These are phyloP conservation scores for Macrolepiota dolichaula DNA, from an alignment of 768 basidiomycete species.

Conservation along the genomic window DNA sequence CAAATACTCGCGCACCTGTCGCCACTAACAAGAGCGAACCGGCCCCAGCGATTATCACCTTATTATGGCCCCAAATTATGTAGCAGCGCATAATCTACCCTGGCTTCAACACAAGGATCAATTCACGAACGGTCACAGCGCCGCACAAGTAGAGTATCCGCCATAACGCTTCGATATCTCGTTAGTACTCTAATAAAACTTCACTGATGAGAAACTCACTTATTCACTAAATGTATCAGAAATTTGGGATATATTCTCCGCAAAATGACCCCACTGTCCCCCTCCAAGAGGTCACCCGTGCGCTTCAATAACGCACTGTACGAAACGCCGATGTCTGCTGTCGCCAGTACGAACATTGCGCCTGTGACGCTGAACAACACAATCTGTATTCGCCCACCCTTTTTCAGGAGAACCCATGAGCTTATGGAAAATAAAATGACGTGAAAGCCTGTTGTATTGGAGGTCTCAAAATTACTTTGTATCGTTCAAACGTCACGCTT, in stretches of 20 bases:
- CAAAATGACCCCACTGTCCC: slow-evolving; percentile 12
- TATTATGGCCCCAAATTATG: slow-evolving; percentile 33
- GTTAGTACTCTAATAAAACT: not conserved
- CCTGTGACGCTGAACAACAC: slow-evolving; percentile 28
- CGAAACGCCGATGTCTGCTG: slow-evolving; percentile 30
- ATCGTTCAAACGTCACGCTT: not conserved
- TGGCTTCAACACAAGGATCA: not conserved
- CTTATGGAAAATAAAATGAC: slow-evolving; percentile 32
- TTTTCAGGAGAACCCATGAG: slow-evolving; percentile 25
- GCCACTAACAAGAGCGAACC: slow-evolving; percentile 26
- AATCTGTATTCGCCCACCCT: slow-evolving; percentile 22
- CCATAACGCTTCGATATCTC: slow-evolving; percentile 9
- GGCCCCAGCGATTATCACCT: slow-evolving; percentile 24
- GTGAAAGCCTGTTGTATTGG: slow-evolving; percentile 27
- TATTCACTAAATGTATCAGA: slow-evolving; percentile 34
- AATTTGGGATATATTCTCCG: slow-evolving; percentile 28
- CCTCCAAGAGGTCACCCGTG: slow-evolving; percentile 16
- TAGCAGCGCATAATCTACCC: slow-evolving; percentile 30
- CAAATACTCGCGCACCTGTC: slow-evolving; percentile 23
- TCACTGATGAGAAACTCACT: slow-evolving; percentile 21
- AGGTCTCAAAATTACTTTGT: not conserved
- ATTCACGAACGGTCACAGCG: not conserved
- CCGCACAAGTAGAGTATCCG: slow-evolving; percentile 13
- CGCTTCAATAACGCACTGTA: slow-evolving; percentile 23
- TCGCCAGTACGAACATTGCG: slow-evolving; percentile 33